Percentiles rank a stretch among this genome's conserved stretches.
phyloP scores from a whole-genome alignment of 2,329 filamentous ascomycete species.

The Penicillium sp. region DNA sequence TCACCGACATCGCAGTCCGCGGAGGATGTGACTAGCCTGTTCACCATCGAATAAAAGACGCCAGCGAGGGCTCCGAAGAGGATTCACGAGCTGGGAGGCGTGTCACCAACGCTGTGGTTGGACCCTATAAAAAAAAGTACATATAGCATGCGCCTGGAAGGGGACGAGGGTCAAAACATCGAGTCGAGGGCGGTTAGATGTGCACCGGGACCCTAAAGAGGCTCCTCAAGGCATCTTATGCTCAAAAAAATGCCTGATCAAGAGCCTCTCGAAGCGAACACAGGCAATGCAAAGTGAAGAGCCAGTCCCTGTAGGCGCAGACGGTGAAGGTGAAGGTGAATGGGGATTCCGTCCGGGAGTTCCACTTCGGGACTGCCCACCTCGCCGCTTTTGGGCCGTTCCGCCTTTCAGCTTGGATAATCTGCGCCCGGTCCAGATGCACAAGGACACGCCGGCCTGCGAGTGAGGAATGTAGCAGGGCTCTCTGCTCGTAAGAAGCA shows the following conservation, averaged over 20 bases:
- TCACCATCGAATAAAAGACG: slow-evolving; percentile 16
- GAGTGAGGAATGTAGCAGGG: no score
- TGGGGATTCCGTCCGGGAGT: slow-evolving; percentile 14
- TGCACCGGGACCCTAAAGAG: slow-evolving; percentile 15
- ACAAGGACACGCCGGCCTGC: no score
- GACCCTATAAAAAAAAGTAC: no score
- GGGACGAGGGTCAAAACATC: slow-evolving; percentile 19
- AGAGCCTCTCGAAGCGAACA: neutral
- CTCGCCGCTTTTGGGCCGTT: slow-evolving; percentile 15
- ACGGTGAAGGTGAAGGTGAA: slow-evolving; percentile 3
- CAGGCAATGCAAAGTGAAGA: no score
- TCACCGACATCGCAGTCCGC: slow-evolving; percentile 43
- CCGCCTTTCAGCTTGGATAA: neutral
- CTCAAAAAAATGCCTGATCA: neutral
- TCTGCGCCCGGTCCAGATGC: no score
- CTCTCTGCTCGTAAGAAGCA: no score
- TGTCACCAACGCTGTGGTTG: no score
- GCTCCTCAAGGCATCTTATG: slow-evolving; percentile 19
- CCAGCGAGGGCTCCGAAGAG: no score
- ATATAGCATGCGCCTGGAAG: slow-evolving; percentile 12
- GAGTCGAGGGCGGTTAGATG: slow-evolving; percentile 14
- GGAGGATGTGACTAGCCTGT: slow-evolving; percentile 14
- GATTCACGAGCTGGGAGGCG: no score
- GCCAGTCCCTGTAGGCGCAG: no score
- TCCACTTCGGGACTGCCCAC: slow-evolving; percentile 9